Base-by-base conservation (phyloP, 2,329 filamentous ascomycete genomes). In the Stemphylium lycopersici region DNA sequence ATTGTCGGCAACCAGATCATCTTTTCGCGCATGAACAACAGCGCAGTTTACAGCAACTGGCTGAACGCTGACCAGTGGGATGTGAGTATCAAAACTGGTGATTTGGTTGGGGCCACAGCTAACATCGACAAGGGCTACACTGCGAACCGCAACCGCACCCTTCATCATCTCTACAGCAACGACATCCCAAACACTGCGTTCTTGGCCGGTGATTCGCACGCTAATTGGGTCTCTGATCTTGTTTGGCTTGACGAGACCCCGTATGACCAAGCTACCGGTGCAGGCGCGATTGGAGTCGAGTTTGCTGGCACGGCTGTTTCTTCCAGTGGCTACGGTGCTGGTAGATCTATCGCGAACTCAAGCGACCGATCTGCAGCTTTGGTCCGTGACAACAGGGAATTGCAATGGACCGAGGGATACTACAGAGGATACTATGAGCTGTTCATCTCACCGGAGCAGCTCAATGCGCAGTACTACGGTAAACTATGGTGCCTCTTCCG, bases 401-500 rank as follows among this genome's bases (percentile, higher is more conserved):
- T 91, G 49, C 85, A 89, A 65, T 91, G 87, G 88, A 83, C 85
- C 58, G 88, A 90, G 58, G 76, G 85, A 1, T 90, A 88, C 70
- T 91, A 90, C 71, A 79, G 88, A 15, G 89, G 88, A 0, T 91
- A 91, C 72, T 90, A 85, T 57, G 82, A 88, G 66, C 76, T 90
- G 43, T 79, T 81, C 37, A 76, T 89, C 42, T 57, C 57, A 0
- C 79, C 83, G 10, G 77, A 86, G 10, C 74, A 81, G 47, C 78
- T 88, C 6, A 77, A 82, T 15, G 87, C 87, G 0, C 77, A 79
- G 11, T 91, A 83, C 73, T 91, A 85, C 61, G 88, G 85, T 62
- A 71, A 79, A 69, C 42, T 8, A 2, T 20, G 10, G 1, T 3
- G 12, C 4, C n/a, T 34, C 31, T 13, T 10, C 22, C 13, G 6